Conservation (phyloP, 257 asterid genomes). For the Solanum gracilifrons region DNA sequence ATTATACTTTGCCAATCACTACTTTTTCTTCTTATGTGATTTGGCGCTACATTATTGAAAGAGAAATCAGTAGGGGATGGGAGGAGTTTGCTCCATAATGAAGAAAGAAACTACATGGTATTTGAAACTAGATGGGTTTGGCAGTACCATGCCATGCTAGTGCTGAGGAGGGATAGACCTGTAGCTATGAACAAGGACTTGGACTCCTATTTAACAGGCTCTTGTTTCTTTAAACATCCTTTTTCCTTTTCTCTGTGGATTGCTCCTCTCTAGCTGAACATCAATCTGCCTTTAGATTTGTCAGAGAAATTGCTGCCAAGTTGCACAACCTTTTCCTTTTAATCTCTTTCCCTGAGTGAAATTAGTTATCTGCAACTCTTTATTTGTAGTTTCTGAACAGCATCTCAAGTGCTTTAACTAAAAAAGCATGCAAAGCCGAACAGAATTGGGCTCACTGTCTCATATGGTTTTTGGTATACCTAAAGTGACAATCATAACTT, state of each 20-base stretch:
- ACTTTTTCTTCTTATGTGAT: neutral
- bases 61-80: neutral
- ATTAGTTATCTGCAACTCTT: neutral
- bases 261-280: neutral
- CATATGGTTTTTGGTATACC: neutral
- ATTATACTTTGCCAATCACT: neutral
- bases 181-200: neutral
- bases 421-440: neutral
- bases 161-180: neutral
- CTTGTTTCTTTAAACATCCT: neutral
- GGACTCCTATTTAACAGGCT: neutral
- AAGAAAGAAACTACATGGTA: neutral
- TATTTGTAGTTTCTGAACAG: neutral
- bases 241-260: neutral
- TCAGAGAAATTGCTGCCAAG: neutral
- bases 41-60: neutral
- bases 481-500: neutral
- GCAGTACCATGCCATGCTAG: neutral
- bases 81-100: neutral
- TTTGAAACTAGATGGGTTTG: neutral
- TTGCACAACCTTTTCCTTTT: neutral
- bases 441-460: neutral
- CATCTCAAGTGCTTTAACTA: neutral
- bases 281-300: neutral
- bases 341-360: neutral